A percentile compares a stretch with the other conserved stretches of the same genome.
Conservation (phyloP, 2,329 filamentous ascomycete species). For the Phialemonium atrogriseum region DNA sequence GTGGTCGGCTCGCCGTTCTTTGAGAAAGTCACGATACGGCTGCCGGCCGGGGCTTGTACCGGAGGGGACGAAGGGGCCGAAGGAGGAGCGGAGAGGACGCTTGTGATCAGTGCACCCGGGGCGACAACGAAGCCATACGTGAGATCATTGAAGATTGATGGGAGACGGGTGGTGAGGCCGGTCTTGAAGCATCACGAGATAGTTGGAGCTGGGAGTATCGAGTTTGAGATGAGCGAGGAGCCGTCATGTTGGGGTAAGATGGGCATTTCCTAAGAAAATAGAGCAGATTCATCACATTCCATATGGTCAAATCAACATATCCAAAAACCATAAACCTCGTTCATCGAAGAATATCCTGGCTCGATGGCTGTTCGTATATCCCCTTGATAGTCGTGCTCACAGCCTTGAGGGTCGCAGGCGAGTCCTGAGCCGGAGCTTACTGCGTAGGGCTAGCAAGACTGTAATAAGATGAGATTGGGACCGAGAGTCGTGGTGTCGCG, state of each 20-base stretch:
- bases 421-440: too few species aligned
- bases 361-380: too few species aligned
- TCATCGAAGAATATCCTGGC: too few species aligned
- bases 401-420: too few species aligned
- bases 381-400: too few species aligned
- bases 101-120: conserved; percentile 32
- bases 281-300: neutral
- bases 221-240: conserved; percentile 34
- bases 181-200: conserved; percentile 31
- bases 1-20: conserved; percentile 36
- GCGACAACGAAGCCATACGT: conserved; percentile 31
- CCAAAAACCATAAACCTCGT: too few species aligned
- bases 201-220: conserved; percentile 27
- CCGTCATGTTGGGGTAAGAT: too few species aligned
- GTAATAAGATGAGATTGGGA: too few species aligned
- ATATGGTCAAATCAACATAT: conserved; percentile 1
- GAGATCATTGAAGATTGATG: conserved; percentile 30
- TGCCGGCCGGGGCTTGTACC: conserved; percentile 20
- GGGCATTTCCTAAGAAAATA: too few species aligned
- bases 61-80: neutral
- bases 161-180: conserved; percentile 21
- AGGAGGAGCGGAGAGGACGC: conserved; percentile 9
- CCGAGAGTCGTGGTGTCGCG: too few species aligned
- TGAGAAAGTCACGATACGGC: conserved; percentile 29
- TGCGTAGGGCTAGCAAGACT: too few species aligned